These are phyloP conservation scores for Moesziomyces globuligerus DNA, from an alignment of 1,284 basidiomycete genomes.

Conservation along the genomic window DNA sequence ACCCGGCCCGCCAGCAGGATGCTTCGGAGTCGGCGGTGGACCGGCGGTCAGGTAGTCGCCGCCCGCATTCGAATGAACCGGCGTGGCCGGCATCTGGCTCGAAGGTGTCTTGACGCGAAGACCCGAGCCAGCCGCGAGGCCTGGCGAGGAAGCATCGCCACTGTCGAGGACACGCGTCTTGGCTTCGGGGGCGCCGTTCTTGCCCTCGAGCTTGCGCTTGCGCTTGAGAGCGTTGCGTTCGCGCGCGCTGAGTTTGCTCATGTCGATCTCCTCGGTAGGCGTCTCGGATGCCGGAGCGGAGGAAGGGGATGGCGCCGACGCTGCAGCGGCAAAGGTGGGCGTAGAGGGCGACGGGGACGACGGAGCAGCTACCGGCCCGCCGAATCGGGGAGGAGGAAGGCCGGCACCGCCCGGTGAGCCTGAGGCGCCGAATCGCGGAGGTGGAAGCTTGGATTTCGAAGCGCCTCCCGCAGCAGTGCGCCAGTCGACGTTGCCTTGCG, in stretches of 20 bases:
- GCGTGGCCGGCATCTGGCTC: conserved; percentile 30
- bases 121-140: conserved; percentile 4
- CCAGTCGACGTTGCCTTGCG: conserved; percentile 42
- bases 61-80: conserved; percentile 17
- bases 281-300: conserved; percentile 24
- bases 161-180: conserved; percentile 67
- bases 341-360: conserved; percentile 27
- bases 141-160: conserved; percentile 66
- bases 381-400: conserved; percentile 37
- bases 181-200: conserved; percentile 39
- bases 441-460: conserved; percentile 27
- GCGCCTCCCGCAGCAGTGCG: conserved; percentile 40
- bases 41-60: conserved; percentile 31
- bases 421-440: conserved; percentile 27
- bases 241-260: conserved; percentile 72
- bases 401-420: conserved; percentile 8
- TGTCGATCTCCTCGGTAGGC: conserved; percentile 51
- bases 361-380: no score
- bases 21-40: conserved; percentile 34
- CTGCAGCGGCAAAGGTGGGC: conserved; percentile 14
- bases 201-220: conserved; percentile 86
- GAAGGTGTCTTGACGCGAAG: conserved; percentile 46
- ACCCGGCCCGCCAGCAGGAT: conserved; percentile 43
- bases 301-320: conserved; percentile 25
- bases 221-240: conserved; percentile 90